Conservation (phyloP, 257 asterid genomes). For the Osmanthus fragrans region DNA sequence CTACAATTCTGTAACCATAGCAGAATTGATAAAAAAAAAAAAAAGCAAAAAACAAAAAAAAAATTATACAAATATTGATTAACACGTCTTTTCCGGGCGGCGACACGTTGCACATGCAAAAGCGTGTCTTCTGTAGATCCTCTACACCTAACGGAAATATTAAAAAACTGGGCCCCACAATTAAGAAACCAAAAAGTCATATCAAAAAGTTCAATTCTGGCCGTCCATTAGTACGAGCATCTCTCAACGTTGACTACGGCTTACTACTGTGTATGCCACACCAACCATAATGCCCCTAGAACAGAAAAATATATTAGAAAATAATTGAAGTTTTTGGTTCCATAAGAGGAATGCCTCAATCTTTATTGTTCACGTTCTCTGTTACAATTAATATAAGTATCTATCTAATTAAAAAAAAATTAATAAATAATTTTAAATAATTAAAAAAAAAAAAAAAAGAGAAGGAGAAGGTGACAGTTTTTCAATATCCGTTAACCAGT, state of each 20-base stretch:
- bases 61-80: neutral
- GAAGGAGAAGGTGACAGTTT: constrained; percentile 8
- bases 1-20: no score
- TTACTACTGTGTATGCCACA: neutral
- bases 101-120: constrained; percentile 6
- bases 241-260: neutral
- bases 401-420: neutral
- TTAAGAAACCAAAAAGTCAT: neutral
- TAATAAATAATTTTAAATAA: neutral
- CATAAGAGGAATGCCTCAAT: neutral
- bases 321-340: neutral
- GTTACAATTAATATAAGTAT: neutral
- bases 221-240: neutral
- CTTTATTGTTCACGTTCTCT: neutral
- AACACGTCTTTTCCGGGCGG: neutral
- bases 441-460: neutral
- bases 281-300: neutral
- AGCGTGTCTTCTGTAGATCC: neutral
- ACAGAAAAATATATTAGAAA: neutral
- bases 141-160: neutral
- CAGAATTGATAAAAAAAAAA: no score
- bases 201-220: constrained; percentile 2
- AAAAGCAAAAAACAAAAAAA: no score
- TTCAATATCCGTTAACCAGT: constrained; percentile 25
- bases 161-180: neutral